Base-by-base conservation (phyloP, 306 rosid genomes). In the Casuarina glauca region DNA sequence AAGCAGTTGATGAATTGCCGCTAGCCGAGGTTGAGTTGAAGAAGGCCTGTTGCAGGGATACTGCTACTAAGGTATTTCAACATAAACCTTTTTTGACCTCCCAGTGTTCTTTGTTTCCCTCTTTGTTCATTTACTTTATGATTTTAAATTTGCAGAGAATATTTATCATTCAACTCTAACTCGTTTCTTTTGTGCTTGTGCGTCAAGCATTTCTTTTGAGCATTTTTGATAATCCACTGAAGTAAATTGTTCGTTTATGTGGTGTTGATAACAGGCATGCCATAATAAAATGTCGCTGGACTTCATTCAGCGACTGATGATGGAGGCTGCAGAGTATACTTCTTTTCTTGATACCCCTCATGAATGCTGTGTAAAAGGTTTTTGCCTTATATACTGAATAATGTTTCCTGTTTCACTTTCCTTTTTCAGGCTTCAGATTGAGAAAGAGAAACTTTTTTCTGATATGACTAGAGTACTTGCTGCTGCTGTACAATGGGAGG, bases 1-100 rank as follows among this genome's bases (percentile, higher is more conserved):
- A 52, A 82, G 73, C 90, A 95, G 99, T 95, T 86, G 93, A 95
- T 64, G 96, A 88, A 79, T 85, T 92, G 73, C 89, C 97, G 60
- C 51, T 87, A 35, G 92, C 88, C 55, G 87, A 88, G 90, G 77
- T 82, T 84, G 99, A 95, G 93, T 82, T 95, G 79, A 86, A 91
- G 88, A 95, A 88, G 86, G 97, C 97, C 80, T 75, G 71, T 78
- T 90, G 95, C 77, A 84, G 97, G 87, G 83, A 85, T 79, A 95
- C 86, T 78, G 97, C 88, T 74, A 84, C 77, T 15, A 79, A 83
- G 92, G 98, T 88, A 78, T 78, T 54, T 70, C 39, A 39, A 75
- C 78, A 58, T 58, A n/a, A 58, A 20, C 39, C 64, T 38, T 13
- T 36, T 63, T 9, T 69, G n/a, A 64, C 54, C 70, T 41, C 10